A percentile compares a stretch with the other conserved stretches of the same genome.
Conservation (phyloP, 1,139 yeast species). For the Arxiozyma slooffiae region DNA sequence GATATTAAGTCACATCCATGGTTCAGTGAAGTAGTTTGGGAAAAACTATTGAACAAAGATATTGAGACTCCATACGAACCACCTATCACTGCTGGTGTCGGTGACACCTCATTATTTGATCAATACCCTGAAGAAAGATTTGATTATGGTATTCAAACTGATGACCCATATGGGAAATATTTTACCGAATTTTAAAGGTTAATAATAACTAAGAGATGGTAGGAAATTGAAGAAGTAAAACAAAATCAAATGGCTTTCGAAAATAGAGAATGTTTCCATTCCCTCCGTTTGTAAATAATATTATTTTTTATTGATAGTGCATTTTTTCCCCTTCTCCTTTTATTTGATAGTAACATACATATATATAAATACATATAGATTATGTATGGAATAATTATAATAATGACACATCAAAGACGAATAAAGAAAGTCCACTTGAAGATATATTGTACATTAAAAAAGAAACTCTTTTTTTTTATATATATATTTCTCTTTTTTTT, state of each 20-base stretch:
- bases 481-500: too few species aligned
- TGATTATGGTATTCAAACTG: constrained; percentile 74
- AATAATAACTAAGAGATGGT: not conserved
- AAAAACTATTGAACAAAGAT: constrained; percentile 73
- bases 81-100: constrained; percentile 91
- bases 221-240: not conserved
- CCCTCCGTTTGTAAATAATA: too few species aligned
- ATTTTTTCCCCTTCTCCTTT: not conserved
- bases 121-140: constrained; percentile 89
- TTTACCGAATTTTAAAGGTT: constrained; percentile 60
- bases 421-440: not conserved
- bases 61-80: constrained; percentile 98
- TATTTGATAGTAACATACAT: not conserved
- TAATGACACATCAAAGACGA: not conserved
- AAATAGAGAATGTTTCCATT: too few species aligned
- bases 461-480: too few species aligned
- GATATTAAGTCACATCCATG: constrained; percentile 90
- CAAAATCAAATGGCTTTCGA: not conserved
- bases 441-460: too few species aligned
- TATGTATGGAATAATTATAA: not conserved
- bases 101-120: constrained; percentile 89
- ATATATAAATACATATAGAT: not conserved
- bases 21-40: constrained; percentile 97
- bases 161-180: constrained; percentile 73
- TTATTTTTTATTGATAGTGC: not conserved